Conservation (phyloP, 306 rosid genomes). For the Leucaena leucocephala region DNA sequence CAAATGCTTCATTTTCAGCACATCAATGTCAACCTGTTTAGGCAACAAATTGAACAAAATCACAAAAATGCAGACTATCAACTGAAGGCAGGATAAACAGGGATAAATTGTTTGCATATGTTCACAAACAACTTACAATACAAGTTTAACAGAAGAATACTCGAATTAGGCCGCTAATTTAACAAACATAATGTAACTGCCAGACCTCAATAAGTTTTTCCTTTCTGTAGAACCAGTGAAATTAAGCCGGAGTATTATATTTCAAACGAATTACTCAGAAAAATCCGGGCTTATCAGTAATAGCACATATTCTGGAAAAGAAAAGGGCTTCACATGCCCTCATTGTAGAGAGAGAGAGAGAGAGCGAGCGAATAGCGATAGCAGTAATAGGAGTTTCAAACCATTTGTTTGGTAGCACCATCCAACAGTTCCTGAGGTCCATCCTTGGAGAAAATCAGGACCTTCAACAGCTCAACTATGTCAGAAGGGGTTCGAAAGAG, state of each 20-base stretch:
- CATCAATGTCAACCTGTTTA: conserved; percentile 21
- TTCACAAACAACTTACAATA: not conserved
- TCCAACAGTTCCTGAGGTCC: conserved; percentile 50
- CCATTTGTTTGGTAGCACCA: conserved; percentile 54
- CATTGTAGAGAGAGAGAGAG: not conserved
- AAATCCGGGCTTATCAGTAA: not conserved
- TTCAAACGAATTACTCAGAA: not conserved
- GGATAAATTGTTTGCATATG: not conserved
- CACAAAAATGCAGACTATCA: not conserved
- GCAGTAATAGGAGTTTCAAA: conserved; percentile 5
- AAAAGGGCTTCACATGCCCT: not conserved
- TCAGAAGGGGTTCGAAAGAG: conserved; percentile 48
- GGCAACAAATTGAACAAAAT: not conserved
- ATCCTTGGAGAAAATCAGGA: conserved; percentile 41
- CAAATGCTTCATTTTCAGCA: conserved; percentile 10
- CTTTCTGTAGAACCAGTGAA: not conserved
- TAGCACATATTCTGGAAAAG: not conserved
- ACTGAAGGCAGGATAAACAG: not conserved
- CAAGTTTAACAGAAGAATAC: not conserved
- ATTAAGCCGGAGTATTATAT: not conserved
- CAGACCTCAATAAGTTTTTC: not conserved
- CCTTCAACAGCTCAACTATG: conserved; percentile 43
- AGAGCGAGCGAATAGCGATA: not conserved
- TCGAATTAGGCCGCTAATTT: not conserved
- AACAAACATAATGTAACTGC: not conserved